Evolutionary conservation across 2,329 filamentous ascomycete species (phyloP).

Genomic region (Elsinoe australis): DNA sequence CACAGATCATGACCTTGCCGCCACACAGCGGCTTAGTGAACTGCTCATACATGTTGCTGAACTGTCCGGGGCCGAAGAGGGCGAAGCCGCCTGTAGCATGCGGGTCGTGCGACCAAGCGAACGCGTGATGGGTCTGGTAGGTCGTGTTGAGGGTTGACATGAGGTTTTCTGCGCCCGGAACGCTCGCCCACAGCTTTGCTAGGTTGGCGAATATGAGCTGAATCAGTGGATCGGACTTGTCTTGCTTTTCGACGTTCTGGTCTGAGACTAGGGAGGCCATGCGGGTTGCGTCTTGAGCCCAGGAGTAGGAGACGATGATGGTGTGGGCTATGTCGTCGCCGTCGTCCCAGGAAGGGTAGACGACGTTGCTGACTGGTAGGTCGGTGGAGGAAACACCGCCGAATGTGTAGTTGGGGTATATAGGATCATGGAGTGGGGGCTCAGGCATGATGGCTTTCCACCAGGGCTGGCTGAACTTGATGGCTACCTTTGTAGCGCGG

Average conservation of each 20-base stretch:
- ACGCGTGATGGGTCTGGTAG: slow-evolving; percentile 30
- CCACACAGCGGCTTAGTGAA: slow-evolving; percentile 26
- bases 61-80: slow-evolving; percentile 36
- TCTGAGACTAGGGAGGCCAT: slow-evolving; percentile 10
- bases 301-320: slow-evolving; percentile 9
- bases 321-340: background rate
- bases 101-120: slow-evolving; percentile 33
- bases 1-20: slow-evolving; percentile 31
- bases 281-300: slow-evolving; percentile 14
- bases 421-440: background rate
- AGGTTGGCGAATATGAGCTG: background rate
- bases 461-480: slow-evolving; percentile 11
- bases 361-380: slow-evolving; percentile 7
- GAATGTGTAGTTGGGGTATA: background rate
- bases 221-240: slow-evolving; percentile 4
- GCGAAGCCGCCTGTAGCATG: slow-evolving; percentile 35
- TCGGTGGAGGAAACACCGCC: slow-evolving; percentile 4
- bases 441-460: background rate
- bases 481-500: slow-evolving; percentile 6
- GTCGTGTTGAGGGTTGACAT: background rate
- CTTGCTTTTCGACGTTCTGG: background rate
- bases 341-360: slow-evolving; percentile 5
- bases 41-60: slow-evolving; percentile 30
- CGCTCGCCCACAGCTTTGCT: background rate
- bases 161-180: background rate